Percentiles rank a stretch among this genome's conserved stretches.
These are phyloP conservation scores for Lasiosphaeriaceae sp. DNA, from an alignment of 495 filamentous ascomycete species.

Conservation along the genomic window DNA sequence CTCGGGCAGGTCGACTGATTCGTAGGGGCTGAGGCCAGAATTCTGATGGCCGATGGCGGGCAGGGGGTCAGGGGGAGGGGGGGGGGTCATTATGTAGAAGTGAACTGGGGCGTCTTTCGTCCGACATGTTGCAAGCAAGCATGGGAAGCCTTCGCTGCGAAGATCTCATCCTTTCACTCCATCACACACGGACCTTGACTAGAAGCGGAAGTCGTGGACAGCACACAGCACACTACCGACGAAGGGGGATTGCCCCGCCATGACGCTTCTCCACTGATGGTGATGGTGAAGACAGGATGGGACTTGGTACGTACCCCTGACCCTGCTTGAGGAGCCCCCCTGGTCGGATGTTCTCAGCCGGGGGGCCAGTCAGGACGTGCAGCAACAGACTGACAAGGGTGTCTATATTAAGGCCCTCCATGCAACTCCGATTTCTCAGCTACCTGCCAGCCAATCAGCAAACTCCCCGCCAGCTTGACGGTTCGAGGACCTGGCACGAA, in stretches of 20 bases:
- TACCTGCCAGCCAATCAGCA: slow-evolving; percentile 4
- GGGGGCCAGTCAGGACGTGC: slow-evolving; percentile 3
- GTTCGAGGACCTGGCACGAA: neutral
- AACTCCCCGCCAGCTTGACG: neutral
- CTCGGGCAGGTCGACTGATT: neutral
- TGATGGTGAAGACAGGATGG: neutral
- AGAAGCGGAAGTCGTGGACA: too few relatives aligned
- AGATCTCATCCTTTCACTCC: too few relatives aligned
- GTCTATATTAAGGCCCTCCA: slow-evolving; percentile 22
- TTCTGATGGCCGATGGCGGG: neutral
- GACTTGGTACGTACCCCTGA: neutral
- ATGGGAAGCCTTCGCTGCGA: neutral
- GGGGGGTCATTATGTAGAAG: neutral
- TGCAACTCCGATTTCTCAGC: slow-evolving; percentile 9
- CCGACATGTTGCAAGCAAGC: neutral
- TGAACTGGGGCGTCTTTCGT: neutral
- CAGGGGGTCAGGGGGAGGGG: neutral
- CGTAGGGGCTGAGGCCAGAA: neutral
- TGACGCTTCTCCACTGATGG: neutral
- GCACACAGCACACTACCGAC: too few relatives aligned
- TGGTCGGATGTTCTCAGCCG: slow-evolving; percentile 13
- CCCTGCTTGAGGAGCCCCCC: neutral
- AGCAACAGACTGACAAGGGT: slow-evolving; percentile 15
- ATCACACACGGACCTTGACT: too few relatives aligned
- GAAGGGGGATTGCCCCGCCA: neutral